Conservation (phyloP, 1,284 basidiomycete genomes). For the Pholiota adiposa region DNA sequence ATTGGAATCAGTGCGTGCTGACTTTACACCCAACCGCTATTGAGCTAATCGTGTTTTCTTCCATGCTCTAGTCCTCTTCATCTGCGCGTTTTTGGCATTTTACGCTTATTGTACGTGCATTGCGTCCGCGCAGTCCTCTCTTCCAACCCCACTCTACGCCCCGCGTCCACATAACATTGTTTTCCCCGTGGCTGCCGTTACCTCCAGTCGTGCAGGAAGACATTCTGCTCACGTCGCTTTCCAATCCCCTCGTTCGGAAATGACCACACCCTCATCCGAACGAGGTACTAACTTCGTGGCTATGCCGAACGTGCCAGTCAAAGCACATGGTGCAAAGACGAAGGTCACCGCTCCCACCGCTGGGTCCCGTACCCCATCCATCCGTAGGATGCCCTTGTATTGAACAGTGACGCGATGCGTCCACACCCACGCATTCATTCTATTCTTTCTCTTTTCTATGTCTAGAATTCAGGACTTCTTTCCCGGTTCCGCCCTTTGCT, state of each 20-base stretch:
- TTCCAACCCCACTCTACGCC: not conserved
- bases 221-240: not conserved
- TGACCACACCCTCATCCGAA: not conserved
- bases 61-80: not conserved
- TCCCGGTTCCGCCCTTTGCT: too few relatives aligned
- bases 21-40: not conserved
- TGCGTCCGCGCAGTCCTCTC: not conserved
- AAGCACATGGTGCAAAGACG: conserved; percentile 3
- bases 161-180: not conserved
- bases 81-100: not conserved
- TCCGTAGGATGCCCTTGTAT: not conserved
- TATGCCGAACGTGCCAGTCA: not conserved
- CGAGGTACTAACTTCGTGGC: not conserved
- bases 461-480: not conserved
- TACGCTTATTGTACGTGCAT: not conserved
- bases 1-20: not conserved
- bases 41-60: not conserved
- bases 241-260: not conserved
- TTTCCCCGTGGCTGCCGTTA: not conserved
- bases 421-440: not conserved
- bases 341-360: conserved; percentile 1
- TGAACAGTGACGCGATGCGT: not conserved
- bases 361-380: not conserved
- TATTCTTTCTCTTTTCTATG: not conserved
- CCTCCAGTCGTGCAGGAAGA: not conserved